Evolutionary conservation across 306 rosid genomes (phyloP).

Genomic region (Elaeagnus macrophylla): DNA sequence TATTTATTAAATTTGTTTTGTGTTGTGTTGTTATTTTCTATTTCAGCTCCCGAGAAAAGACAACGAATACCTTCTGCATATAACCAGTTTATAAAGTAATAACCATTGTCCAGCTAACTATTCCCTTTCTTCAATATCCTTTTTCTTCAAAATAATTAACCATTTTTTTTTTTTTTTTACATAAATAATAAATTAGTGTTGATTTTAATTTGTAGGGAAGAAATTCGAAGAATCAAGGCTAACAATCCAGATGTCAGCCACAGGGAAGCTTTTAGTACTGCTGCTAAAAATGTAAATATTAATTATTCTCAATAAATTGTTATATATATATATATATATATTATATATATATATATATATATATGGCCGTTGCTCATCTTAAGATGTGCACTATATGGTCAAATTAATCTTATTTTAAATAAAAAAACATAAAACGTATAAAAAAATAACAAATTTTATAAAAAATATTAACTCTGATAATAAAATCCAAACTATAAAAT

Average conservation of each 20-base stretch:
- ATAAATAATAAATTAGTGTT: not conserved
- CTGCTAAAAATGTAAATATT: slow-evolving; percentile 83
- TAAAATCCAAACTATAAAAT: no score
- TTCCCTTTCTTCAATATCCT: not conserved
- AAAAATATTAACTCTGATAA: no score
- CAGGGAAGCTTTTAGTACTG: slow-evolving; percentile 95
- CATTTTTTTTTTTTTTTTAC: no score
- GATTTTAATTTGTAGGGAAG: slow-evolving; percentile 51
- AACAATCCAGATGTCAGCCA: slow-evolving; percentile 94
- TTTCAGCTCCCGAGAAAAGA: slow-evolving; percentile 99
- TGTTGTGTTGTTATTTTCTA: slow-evolving; percentile 50
- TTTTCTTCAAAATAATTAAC: not conserved
- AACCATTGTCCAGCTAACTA: not conserved
- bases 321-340: no score
- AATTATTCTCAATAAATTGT: no score
- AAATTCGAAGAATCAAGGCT: slow-evolving; percentile 98
- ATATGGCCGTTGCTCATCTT: no score
- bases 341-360: no score
- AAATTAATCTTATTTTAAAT: no score
- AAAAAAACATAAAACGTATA: no score
- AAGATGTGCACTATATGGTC: no score
- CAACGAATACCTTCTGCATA: slow-evolving; percentile 99
- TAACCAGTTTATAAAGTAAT: slow-evolving; percentile 98
- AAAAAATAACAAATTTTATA: no score
- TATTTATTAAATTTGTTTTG: not conserved